Evolutionary conservation across 2,329 filamentous ascomycete genomes (phyloP).

Genomic region (Aspergillus chevalieri): DNA sequence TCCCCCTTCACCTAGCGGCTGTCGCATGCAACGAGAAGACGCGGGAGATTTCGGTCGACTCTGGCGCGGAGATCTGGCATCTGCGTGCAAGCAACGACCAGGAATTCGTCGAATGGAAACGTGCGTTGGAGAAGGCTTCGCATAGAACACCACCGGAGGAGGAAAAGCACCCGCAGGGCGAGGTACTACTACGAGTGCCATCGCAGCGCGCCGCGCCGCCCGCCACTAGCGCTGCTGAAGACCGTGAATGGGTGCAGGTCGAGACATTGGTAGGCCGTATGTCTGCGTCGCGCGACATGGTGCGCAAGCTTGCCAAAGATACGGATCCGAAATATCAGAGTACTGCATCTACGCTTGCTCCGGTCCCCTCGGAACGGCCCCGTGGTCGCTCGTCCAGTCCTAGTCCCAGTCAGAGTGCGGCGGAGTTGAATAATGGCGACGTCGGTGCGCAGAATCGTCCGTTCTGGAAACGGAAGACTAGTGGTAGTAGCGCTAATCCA

Average conservation of each 20-base stretch:
- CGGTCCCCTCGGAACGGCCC: conserved; percentile 15
- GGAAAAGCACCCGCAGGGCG: conserved; percentile 22
- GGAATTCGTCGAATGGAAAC: conserved; percentile 84
- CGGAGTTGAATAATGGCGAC: conserved; percentile 28
- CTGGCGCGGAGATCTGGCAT: conserved; percentile 95
- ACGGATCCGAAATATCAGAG: conserved; percentile 60
- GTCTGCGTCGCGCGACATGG: conserved; percentile 79
- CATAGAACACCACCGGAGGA: conserved; percentile 47
- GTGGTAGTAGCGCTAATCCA: conserved; percentile 38
- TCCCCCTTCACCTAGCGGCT: conserved; percentile 84
- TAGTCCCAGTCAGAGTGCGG: conserved; percentile 25
- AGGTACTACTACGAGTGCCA: conserved; percentile 28
- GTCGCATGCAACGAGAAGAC: conserved; percentile 83
- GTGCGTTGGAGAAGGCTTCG: conserved; percentile 76
- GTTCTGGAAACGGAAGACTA: conserved; percentile 91
- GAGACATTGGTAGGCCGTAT: conserved; percentile 80
- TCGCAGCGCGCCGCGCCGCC: conserved; percentile 13
- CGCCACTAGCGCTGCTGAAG: conserved; percentile 50
- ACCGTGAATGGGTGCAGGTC: conserved; percentile 79
- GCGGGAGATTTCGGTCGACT: conserved; percentile 92
- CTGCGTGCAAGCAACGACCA: conserved; percentile 72
- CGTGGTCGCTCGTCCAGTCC: conserved; percentile 32
- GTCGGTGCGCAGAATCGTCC: conserved; percentile 55
- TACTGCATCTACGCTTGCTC: conserved; percentile 1
- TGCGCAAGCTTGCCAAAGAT: conserved; percentile 78